A percentile compares a stretch with the other conserved stretches of the same genome.
phyloP scores from a whole-genome alignment of 2,329 filamentous ascomycete species.

The Exserohilum rostratum region DNA sequence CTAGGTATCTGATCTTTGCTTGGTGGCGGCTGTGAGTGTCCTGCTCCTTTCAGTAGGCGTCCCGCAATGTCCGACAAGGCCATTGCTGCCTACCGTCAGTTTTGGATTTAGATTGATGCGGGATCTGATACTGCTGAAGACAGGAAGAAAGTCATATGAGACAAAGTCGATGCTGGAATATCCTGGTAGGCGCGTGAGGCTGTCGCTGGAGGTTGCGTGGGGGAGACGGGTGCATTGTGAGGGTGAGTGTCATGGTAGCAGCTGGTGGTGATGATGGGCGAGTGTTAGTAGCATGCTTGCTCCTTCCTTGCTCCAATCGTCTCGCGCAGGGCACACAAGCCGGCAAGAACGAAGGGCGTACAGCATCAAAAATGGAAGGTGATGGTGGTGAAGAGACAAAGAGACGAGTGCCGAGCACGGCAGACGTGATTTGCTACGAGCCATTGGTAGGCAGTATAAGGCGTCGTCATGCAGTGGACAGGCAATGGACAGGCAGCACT shows the following conservation, averaged over 20 bases:
- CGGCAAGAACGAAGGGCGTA: not conserved
- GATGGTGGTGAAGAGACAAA: not conserved
- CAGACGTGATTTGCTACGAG: not conserved
- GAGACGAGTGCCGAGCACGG: too few species aligned
- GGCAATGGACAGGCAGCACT: too few species aligned
- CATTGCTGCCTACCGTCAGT: slow-evolving; percentile 38
- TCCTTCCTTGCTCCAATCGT: slow-evolving; percentile 11
- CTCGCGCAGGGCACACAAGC: not conserved
- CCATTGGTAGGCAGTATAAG: not conserved
- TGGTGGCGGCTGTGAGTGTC: slow-evolving; percentile 34
- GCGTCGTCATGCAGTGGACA: too few species aligned
- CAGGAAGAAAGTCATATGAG: slow-evolving; percentile 47
- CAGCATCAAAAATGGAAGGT: not conserved
- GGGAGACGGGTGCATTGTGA: slow-evolving; percentile 9
- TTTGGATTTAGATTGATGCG: slow-evolving; percentile 26
- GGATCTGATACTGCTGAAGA: slow-evolving; percentile 43
- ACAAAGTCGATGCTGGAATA: slow-evolving; percentile 49
- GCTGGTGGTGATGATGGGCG: slow-evolving; percentile 2
- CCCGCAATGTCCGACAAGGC: slow-evolving; percentile 38
- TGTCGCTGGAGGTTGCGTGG: slow-evolving; percentile 35
- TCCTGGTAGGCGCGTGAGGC: slow-evolving; percentile 32
- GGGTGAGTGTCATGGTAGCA: not conserved
- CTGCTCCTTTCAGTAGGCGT: slow-evolving; percentile 45
- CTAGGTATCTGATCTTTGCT: slow-evolving; percentile 25
- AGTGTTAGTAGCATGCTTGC: slow-evolving; percentile 7